Percentiles rank a stretch among this genome's conserved stretches.
These are phyloP conservation scores for Zygosaccharomyces sapae DNA, from an alignment of 1,139 yeast species.

Conservation along the genomic window DNA sequence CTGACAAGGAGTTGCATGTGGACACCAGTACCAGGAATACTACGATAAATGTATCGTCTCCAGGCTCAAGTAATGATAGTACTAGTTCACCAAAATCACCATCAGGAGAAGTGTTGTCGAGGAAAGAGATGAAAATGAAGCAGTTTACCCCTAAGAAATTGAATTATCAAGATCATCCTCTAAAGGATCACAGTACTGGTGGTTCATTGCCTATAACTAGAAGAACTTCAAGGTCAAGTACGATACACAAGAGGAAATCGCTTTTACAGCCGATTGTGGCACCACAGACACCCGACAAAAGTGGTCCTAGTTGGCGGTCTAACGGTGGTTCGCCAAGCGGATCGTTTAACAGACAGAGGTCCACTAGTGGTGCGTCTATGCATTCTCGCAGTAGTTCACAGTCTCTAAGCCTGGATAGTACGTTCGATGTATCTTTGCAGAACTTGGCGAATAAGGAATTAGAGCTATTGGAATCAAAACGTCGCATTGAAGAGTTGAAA, in stretches of 20 bases:
- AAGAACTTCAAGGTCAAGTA: slow-evolving; percentile 14
- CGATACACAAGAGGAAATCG: slow-evolving; percentile 29
- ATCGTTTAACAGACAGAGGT: slow-evolving; percentile 10
- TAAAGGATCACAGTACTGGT: slow-evolving; percentile 8
- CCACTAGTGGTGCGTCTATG: slow-evolving; percentile 13
- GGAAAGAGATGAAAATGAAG: slow-evolving; percentile 5
- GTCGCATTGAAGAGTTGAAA: slow-evolving; percentile 33
- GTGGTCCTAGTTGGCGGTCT: neutral
- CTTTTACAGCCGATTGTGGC: slow-evolving; percentile 34
- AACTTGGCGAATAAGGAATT: slow-evolving; percentile 35
- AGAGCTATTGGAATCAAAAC: slow-evolving; percentile 34
- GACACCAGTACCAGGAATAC: slow-evolving; percentile 28
- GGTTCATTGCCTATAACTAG: neutral
- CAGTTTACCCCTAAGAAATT: slow-evolving; percentile 14
- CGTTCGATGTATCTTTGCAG: slow-evolving; percentile 21
- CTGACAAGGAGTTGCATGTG: slow-evolving; percentile 24
- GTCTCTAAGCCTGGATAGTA: slow-evolving; percentile 2
- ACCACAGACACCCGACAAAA: slow-evolving; percentile 22
- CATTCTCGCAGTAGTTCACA: slow-evolving; percentile 6
- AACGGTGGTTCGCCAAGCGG: slow-evolving; percentile 1
- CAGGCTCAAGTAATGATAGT: slow-evolving; percentile 5
- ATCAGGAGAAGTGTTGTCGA: neutral
- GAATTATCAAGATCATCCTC: slow-evolving; percentile 15
- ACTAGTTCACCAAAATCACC: slow-evolving; percentile 2
- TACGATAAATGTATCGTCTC: slow-evolving; percentile 12